Base-by-base conservation (phyloP, 2,329 filamentous ascomycete species). In the Penicillium sp. region DNA sequence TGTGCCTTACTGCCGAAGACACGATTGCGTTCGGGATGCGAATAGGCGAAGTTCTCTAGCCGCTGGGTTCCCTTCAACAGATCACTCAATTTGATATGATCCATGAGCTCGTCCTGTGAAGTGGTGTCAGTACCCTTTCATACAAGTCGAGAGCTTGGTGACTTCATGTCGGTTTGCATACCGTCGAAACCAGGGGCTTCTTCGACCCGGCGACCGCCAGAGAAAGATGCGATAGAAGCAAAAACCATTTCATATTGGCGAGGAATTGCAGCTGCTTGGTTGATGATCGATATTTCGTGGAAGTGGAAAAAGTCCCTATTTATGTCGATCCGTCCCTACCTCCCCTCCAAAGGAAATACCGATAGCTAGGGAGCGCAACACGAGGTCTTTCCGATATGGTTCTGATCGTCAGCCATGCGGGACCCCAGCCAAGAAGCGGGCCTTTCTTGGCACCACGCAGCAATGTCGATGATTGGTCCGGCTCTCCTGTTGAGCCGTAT, bases 51-150 rank as follows among this genome's bases (percentile, higher is more conserved):
- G 37, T 64, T 49, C 43, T 63, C 53, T 8, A 88, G 76, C 36
- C 79, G 66, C 57, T 83, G 72, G 4, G 84, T 80, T 18, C 83
- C 79, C 4, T 72, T 66, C 37, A 83, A 66, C 5, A 88, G 77
- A 25, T 76, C 79, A 13, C 78, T 69, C 36, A 69, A 66, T 13
- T 69, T 73, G 66, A 88, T 84, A 4, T 38, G 9, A 12, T 53
- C 46, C 0, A 58, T 32, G 5, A 62, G 48, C 9, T 50, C 41
- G 33, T 60, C 49, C 59, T 61, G 18, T 18, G 18, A 18, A 18
- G 18, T 18, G 18, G 18, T 27, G 11, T 7, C 26, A 29, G 37
- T 51, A 26, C 52, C 45, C 12, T 13, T 13, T 37, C 4, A 5
- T 36, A 12, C 12, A 39, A 18, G 4, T 12, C 4, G 6, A 33